Base-by-base conservation (phyloP, 768 basidiomycete species). In the Dioszegia crocea region DNA sequence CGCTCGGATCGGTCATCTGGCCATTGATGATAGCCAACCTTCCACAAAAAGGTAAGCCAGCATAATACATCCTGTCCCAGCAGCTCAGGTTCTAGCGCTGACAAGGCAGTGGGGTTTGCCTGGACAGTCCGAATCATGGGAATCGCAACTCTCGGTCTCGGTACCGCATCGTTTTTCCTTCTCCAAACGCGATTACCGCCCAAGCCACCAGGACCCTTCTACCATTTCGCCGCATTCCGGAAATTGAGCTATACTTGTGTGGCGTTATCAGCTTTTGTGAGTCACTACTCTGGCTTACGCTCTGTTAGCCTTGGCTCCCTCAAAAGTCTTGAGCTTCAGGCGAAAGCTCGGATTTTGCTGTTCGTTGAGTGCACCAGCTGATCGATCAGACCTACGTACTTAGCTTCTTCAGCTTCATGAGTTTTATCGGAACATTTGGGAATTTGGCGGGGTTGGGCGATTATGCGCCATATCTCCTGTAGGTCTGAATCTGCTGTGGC, bases 191-290 rank as follows among this genome's bases (percentile, higher is more conserved):
- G 67, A 47, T 57, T 68, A 39, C 67, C 67, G n/a, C 64, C 64
- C 29, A 65, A 65, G 47, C 67, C 67, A 4, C 59, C 64, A 26
- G 67, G 67, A 30, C 60, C 59, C 12, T 68, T 65, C 53, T 65
- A 65, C 47, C 43, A 62, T 27, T 46, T 64, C 19, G 21, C 49
- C 19, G 63, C 60, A 4, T 67, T 67, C 44, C 59, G 40, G 41
- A 52, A 36, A 26, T 5, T 57, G 14, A n/a, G 51, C 2, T 67
- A 67, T 39, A 52, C 50, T 33, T 58, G 53, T 14, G 30, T 64
- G 6, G 43, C 57, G n/a, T 5, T 53, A 0, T 44, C 57, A 17
- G 59, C 47, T 27, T 62, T 64, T 33, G 63, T 67, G 30, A 59
- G 56, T 63, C 8, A 12, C 38, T 24, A 17, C n/a, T 41, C 9